A percentile compares a stretch with the other conserved stretches of the same genome.
These are phyloP conservation scores for Asterophora lycoperdoides DNA, from an alignment of 768 basidiomycete species.

Conservation along the genomic window DNA sequence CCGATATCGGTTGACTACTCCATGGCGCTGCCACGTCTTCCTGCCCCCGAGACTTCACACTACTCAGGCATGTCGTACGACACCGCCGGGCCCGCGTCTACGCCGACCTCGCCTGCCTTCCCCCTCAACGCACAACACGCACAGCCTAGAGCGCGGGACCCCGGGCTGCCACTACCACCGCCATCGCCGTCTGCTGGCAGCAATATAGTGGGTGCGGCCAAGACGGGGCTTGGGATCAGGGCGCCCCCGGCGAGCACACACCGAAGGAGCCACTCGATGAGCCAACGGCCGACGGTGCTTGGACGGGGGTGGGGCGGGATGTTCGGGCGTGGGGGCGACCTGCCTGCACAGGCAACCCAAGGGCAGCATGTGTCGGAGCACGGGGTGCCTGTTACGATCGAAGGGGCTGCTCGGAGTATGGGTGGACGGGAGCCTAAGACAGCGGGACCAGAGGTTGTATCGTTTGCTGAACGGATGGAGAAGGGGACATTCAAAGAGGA, in stretches of 20 bases:
- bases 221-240: slow-evolving; percentile 25
- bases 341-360: slow-evolving; percentile 34
- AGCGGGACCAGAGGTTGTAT: slow-evolving; percentile 59
- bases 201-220: too few species aligned
- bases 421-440: slow-evolving; percentile 45
- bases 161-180: slow-evolving; percentile 47
- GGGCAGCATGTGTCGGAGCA: slow-evolving; percentile 20
- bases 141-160: slow-evolving; percentile 65
- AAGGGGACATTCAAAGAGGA: slow-evolving; percentile 21
- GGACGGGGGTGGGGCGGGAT: slow-evolving; percentile 56
- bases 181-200: slow-evolving; percentile 9
- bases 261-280: slow-evolving; percentile 78
- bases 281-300: slow-evolving; percentile 58
- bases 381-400: not conserved
- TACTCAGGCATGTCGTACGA: slow-evolving; percentile 83
- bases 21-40: slow-evolving; percentile 78
- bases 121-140: slow-evolving; percentile 43
- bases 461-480: slow-evolving; percentile 45
- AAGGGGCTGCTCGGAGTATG: not conserved
- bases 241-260: slow-evolving; percentile 78
- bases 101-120: slow-evolving; percentile 58
- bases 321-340: slow-evolving; percentile 44
- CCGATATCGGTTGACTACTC: slow-evolving; percentile 57
- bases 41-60: slow-evolving; percentile 77
- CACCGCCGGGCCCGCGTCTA: slow-evolving; percentile 38